A percentile compares a stretch with the other conserved stretches of the same genome.
Conservation (phyloP, 2,329 filamentous ascomycete species). For the Neurospora crassa region DNA sequence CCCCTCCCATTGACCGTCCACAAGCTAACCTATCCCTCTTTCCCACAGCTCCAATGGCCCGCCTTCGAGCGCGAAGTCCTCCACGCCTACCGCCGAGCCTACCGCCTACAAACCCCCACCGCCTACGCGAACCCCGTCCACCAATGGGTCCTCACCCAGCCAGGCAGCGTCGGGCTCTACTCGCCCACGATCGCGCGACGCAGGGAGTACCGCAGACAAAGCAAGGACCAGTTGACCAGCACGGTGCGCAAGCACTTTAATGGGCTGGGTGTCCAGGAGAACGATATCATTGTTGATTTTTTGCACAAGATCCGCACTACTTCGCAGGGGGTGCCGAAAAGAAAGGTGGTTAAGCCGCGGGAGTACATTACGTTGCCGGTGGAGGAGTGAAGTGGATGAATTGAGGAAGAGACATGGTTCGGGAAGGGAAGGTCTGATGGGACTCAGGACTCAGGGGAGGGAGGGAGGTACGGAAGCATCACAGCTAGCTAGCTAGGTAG, state of each 20-base stretch:
- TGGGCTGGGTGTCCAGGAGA: slow-evolving; percentile 66
- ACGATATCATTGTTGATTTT: slow-evolving; percentile 72
- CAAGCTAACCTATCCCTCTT: slow-evolving; percentile 3
- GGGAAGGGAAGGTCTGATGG: neutral
- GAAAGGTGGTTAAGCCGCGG: slow-evolving; percentile 12
- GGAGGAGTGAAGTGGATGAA: neutral
- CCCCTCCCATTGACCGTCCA: neutral
- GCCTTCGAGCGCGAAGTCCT: slow-evolving; percentile 58
- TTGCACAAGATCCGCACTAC: slow-evolving; percentile 54
- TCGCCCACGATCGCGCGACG: slow-evolving; percentile 68
- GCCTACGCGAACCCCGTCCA: slow-evolving; percentile 58
- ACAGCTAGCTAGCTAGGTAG: neutral
- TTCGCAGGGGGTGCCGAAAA: slow-evolving; percentile 38
- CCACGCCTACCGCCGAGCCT: slow-evolving; percentile 65
- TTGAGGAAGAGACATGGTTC: neutral
- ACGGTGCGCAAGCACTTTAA: slow-evolving; percentile 79
- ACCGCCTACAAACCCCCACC: slow-evolving; percentile 60
- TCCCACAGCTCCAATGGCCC: slow-evolving; percentile 51
- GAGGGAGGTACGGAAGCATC: neutral
- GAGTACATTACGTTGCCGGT: neutral
- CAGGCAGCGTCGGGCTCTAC: slow-evolving; percentile 56
- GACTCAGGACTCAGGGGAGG: neutral
- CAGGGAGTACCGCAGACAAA: slow-evolving; percentile 54
- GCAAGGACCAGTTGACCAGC: slow-evolving; percentile 62
- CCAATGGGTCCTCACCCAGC: slow-evolving; percentile 50